Conservation (phyloP, 2,329 filamentous ascomycete genomes). For the Monilinia fructicola region DNA sequence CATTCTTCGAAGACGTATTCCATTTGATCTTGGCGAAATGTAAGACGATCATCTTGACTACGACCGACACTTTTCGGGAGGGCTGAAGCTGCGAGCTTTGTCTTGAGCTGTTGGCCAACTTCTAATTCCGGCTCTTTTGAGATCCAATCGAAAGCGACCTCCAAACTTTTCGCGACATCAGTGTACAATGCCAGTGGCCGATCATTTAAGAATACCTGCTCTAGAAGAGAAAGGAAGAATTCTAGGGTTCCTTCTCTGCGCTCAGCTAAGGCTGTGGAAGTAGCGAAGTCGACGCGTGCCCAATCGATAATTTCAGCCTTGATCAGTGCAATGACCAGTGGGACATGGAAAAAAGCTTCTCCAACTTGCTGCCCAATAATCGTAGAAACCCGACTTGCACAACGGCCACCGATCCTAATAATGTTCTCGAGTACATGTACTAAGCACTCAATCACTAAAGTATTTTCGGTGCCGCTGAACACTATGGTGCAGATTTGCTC, state of each 20-base stretch:
- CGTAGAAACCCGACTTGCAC: constrained; percentile 54
- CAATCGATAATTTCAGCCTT: constrained; percentile 63
- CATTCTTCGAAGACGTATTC: constrained; percentile 97
- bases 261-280: constrained; percentile 70
- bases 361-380: constrained; percentile 58
- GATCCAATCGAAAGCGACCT: constrained; percentile 80
- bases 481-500: constrained; percentile 59
- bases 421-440: constrained; percentile 62
- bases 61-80: constrained; percentile 54
- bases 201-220: constrained; percentile 75
- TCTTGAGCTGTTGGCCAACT: constrained; percentile 69
- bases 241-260: constrained; percentile 72
- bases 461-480: constrained; percentile 52
- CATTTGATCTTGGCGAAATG: constrained; percentile 74
- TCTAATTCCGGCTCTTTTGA: constrained; percentile 66
- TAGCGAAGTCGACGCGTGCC: constrained; percentile 65
- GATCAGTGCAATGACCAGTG: constrained; percentile 57
- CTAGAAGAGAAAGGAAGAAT: constrained; percentile 76
- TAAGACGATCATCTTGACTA: constrained; percentile 56
- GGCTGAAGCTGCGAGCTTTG: constrained; percentile 56
- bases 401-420: constrained; percentile 56
- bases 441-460: constrained; percentile 59
- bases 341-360: constrained; percentile 55
- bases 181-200: constrained; percentile 76
- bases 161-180: constrained; percentile 81